Conservation (phyloP, 768 basidiomycete species). For the Naganishia randhawae region DNA sequence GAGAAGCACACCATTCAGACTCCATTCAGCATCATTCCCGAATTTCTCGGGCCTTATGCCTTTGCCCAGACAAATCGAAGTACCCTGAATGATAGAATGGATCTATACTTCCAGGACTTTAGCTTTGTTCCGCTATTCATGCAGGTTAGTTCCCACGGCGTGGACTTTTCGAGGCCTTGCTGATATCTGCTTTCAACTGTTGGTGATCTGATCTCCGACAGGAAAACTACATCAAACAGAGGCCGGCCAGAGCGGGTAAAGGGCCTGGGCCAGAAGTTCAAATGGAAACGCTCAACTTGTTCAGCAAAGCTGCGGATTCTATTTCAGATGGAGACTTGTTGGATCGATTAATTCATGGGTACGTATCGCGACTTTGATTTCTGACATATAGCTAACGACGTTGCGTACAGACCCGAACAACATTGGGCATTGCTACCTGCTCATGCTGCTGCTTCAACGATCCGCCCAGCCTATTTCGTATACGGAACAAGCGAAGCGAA, state of each 20-base stretch:
- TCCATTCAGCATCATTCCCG: constrained; percentile 86
- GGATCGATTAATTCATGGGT: constrained; percentile 92
- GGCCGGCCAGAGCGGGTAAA: constrained; percentile 62
- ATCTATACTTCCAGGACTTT: constrained; percentile 93
- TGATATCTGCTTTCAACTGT: background rate
- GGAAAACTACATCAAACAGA: constrained; percentile 92
- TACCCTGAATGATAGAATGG: constrained; percentile 85
- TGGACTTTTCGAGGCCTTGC: background rate
- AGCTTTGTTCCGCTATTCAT: constrained; percentile 91
- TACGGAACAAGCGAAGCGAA: constrained; percentile 70
- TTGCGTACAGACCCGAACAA: constrained; percentile 68
- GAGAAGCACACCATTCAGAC: constrained; percentile 87
- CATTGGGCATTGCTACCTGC: constrained; percentile 94
- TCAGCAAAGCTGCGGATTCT: constrained; percentile 82
- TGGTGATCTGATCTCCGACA: constrained; percentile 42
- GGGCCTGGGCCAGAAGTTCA: constrained; percentile 61
- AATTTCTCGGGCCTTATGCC: constrained; percentile 83
- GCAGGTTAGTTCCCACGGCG: constrained; percentile 59
- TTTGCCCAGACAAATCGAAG: constrained; percentile 78
- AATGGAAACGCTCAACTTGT: constrained; percentile 71
- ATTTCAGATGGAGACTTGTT: constrained; percentile 94
- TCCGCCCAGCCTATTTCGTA: constrained; percentile 76
- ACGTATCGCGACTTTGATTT: constrained; percentile 3
- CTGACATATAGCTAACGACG: background rate
- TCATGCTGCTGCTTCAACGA: constrained; percentile 84